Evolutionary conservation across 2,329 filamentous ascomycete species (phyloP), one percentile per base, ranked within the genome.

Genomic region (Allantophomopsis cytisporea): DNA sequence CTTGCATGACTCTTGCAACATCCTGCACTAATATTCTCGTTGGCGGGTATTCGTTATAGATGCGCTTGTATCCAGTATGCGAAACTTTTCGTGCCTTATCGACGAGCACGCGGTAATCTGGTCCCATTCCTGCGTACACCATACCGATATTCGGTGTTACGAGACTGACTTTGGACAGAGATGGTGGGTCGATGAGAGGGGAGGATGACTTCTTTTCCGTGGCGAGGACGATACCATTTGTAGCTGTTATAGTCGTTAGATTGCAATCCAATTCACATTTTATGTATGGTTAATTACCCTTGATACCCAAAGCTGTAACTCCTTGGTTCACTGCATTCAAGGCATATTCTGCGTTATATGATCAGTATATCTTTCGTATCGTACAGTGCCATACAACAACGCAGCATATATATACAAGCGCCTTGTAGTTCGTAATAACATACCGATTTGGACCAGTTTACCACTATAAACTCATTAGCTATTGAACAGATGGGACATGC

Each of bases 21-120:
- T 98, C 91, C 65, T 98, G 91, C 41, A 98, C 91, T 66, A 98
- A 76, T 81, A 98, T 98, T 61, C 91, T 80, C 41, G 91, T 98
- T 5, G 91, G 91, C n/a, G 91, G 91, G 68, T 98, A 98, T 68
- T 98, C 91, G 67, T 98, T 98, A 73, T 98, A 98, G 69, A 98
- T 88, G 63, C 91, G 86, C 77, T 98, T 98, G 79, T 98, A 98
- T 62, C 80, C 83, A 36, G 91, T 94, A 68, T 98, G 91, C 41
- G 88, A 94, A 50, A 95, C 91, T 66, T 96, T 98, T 59, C 91
- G 87, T 52, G 91, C 91, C 64, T 88, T 89, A 71, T 98, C 91
- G 53, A 96, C 91, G 40, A 98, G 75, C 42, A 98, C 86, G 62
- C 91, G 80, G 69, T 96, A 98, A 64, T 98, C 91, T 43, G 91